Conservation (phyloP, 2,329 filamentous ascomycete genomes). For the Aspergillus flavus region DNA sequence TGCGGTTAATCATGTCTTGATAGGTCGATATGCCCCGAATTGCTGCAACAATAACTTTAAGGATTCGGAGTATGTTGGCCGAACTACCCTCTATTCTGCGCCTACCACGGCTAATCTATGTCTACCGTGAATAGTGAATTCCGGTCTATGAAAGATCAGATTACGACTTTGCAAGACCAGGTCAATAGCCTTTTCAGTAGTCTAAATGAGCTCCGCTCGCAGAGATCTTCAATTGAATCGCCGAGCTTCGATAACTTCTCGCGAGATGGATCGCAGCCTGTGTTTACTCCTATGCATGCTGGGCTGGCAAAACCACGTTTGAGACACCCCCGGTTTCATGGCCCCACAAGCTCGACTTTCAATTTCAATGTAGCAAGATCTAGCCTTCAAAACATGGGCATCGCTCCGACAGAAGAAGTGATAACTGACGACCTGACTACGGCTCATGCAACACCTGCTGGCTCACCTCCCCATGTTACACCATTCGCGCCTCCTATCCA, state of each 20-base stretch:
- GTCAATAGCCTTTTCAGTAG: slow-evolving; percentile 75
- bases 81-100: background rate
- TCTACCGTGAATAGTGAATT: slow-evolving; percentile 62
- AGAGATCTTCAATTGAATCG: slow-evolving; percentile 40
- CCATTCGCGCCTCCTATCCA: slow-evolving; percentile 42
- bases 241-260: slow-evolving; percentile 38
- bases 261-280: slow-evolving; percentile 42
- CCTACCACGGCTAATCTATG: slow-evolving; percentile 8
- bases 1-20: slow-evolving; percentile 1
- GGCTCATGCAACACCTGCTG: slow-evolving; percentile 56
- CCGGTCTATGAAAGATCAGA: slow-evolving; percentile 74
- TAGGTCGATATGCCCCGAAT: slow-evolving; percentile 65
- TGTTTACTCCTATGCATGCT: slow-evolving; percentile 42
- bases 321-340: slow-evolving; percentile 71
- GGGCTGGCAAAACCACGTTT: slow-evolving; percentile 51
- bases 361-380: slow-evolving; percentile 84
- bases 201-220: slow-evolving; percentile 66
- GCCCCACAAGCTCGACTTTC: slow-evolving; percentile 82
- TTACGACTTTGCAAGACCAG: slow-evolving; percentile 78
- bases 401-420: slow-evolving; percentile 63
- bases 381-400: slow-evolving; percentile 87
- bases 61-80: slow-evolving; percentile 69
- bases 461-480: slow-evolving; percentile 42
- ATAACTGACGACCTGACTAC: slow-evolving; percentile 62
- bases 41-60: slow-evolving; percentile 79